Evolutionary conservation across 768 basidiomycete species (phyloP).

Genomic region (Tulasnella sp.): DNA sequence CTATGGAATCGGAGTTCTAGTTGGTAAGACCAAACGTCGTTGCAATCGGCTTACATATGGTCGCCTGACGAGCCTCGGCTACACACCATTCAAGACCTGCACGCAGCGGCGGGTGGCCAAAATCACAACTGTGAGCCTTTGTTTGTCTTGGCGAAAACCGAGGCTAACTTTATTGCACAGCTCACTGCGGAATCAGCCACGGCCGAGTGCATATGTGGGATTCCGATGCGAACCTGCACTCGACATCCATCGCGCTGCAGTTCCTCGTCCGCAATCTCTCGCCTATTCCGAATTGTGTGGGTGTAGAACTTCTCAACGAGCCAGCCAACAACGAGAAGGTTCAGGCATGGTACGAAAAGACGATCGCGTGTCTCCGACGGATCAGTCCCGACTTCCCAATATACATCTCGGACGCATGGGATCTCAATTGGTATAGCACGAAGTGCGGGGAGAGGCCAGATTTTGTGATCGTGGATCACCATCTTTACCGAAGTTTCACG

Average conservation of each 20-base stretch:
- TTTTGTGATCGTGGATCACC: conserved; percentile 74
- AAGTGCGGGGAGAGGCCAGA: conserved; percentile 47
- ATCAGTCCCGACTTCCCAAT: conserved; percentile 64
- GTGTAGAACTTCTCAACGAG: conserved; percentile 64
- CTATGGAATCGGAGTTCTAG: conserved; percentile 70
- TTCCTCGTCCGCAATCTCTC: conserved; percentile 44
- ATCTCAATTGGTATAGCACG: conserved; percentile 62
- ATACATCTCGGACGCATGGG: conserved; percentile 79
- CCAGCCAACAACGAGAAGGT: conserved; percentile 57
- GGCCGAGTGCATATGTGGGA: conserved; percentile 42
- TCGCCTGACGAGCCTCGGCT: not conserved
- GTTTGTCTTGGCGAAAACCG: not conserved
- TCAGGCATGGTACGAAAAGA: conserved; percentile 63
- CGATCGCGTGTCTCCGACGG: conserved; percentile 56
- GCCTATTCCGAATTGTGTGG: conserved; percentile 52
- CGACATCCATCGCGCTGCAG: conserved; percentile 43
- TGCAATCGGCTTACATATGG: not conserved
- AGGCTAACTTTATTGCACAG: not conserved
- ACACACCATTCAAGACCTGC: conserved; percentile 55
- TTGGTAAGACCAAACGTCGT: conserved; percentile 52
- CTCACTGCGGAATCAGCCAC: conserved; percentile 34
- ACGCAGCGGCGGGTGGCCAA: conserved; percentile 76
- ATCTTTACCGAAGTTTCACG: conserved; percentile 83
- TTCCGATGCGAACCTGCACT: conserved; percentile 40
- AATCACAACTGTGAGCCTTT: conserved; percentile 53